phyloP scores from a whole-genome alignment of 108 stramenopile genomes.

The Bacterosira constricta region DNA sequence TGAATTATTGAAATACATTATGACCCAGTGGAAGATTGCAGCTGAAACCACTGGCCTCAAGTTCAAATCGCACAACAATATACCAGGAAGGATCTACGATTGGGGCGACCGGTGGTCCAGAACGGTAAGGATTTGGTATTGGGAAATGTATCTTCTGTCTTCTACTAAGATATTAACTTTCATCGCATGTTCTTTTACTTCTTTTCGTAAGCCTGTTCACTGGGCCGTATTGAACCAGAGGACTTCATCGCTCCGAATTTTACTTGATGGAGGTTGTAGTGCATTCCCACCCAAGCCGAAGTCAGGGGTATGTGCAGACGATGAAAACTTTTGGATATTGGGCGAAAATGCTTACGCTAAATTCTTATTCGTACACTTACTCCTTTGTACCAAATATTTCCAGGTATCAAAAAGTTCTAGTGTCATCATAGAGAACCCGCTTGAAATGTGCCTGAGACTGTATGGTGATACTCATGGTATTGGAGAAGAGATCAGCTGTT shows the following conservation, averaged over 20 bases:
- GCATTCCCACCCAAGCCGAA: constrained; percentile 62
- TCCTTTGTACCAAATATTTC: too few species aligned
- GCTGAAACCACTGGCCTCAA: constrained; percentile 26
- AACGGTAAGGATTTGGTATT: too few species aligned
- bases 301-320: constrained; percentile 12
- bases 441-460: constrained; percentile 73
- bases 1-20: constrained; percentile 48
- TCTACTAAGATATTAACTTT: too few species aligned
- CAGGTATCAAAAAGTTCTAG: constrained; percentile 57
- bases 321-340: too few species aligned
- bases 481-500: constrained; percentile 14
- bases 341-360: too few species aligned
- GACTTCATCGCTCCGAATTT: constrained; percentile 54
- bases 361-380: too few species aligned
- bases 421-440: constrained; percentile 65
- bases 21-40: constrained; percentile 51
- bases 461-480: constrained; percentile 47
- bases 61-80: constrained; percentile 33
- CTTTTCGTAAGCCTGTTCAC: constrained; percentile 81
- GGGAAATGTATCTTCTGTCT: too few species aligned
- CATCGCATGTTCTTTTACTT: too few species aligned
- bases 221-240: constrained; percentile 86
- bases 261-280: constrained; percentile 68
- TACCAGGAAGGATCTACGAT: constrained; percentile 39
- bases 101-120: constrained; percentile 35